Conservation (phyloP, 306 rosid species). For the Dalbergia oliveri region DNA sequence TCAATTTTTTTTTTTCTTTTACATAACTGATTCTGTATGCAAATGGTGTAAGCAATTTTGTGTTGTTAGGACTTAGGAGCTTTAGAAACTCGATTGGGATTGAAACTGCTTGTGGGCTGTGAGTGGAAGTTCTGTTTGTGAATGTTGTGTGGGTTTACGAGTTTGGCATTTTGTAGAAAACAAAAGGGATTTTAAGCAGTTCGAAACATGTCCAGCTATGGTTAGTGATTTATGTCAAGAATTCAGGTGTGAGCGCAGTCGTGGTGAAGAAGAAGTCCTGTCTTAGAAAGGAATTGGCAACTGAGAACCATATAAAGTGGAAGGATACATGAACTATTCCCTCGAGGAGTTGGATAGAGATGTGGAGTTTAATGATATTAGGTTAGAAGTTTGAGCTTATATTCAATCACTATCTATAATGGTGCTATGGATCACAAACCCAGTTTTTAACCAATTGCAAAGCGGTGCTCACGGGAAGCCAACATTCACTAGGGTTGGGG, state of each 20-base stretch:
- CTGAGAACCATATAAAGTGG: too few species aligned
- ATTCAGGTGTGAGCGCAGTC: conserved; percentile 1
- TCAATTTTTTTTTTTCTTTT: background rate
- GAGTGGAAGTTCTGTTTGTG: background rate
- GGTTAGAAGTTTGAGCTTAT: too few species aligned
- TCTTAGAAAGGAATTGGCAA: background rate
- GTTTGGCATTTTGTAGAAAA: background rate
- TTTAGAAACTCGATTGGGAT: background rate
- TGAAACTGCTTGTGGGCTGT: background rate
- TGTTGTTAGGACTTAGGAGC: background rate
- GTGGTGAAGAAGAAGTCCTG: background rate
- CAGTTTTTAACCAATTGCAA: too few species aligned
- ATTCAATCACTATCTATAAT: too few species aligned
- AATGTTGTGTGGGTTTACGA: background rate
- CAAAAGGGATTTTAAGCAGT: conserved; percentile 9
- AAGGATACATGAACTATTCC: background rate
- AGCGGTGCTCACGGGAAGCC: too few species aligned
- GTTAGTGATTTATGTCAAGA: background rate
- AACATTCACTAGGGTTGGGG: too few species aligned
- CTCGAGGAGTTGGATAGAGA: background rate
- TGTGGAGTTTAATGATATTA: background rate
- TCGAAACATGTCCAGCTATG: too few species aligned
- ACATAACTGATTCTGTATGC: conserved; percentile 5
- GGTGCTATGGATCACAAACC: too few species aligned
- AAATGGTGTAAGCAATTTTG: background rate